phyloP scores from a whole-genome alignment of 345 rosid genomes.

The Theobroma cacao region DNA sequence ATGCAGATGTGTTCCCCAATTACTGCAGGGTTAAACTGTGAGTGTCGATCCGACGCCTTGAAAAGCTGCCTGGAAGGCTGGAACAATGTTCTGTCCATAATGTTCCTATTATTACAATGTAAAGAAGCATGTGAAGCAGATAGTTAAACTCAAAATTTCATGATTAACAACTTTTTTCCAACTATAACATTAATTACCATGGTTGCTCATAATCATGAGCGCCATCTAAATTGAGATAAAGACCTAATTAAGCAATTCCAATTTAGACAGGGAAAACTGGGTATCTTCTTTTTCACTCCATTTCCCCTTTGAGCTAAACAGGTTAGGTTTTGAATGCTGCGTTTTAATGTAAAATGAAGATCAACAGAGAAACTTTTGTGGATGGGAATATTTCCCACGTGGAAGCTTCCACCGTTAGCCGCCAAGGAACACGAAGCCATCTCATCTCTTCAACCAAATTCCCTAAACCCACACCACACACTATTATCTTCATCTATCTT shows the following conservation, averaged over 20 bases:
- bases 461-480: constrained; percentile 36
- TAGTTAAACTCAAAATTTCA: not conserved
- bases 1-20: not conserved
- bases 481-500: constrained; percentile 8
- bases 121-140: not conserved
- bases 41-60: not conserved
- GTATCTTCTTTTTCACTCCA: not conserved
- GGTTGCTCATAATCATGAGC: not conserved
- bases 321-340: not conserved
- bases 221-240: not conserved
- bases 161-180: not conserved
- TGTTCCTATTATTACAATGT: not conserved
- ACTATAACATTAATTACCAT: not conserved
- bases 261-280: not conserved
- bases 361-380: constrained; percentile 26
- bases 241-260: not conserved
- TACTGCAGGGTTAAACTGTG: not conserved
- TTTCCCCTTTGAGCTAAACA: not conserved
- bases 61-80: not conserved
- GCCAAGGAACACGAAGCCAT: constrained; percentile 26
- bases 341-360: constrained; percentile 2
- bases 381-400: constrained; percentile 31
- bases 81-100: not conserved
- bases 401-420: constrained; percentile 20
- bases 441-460: constrained; percentile 25